Percentiles rank a stretch among this genome's conserved stretches.
These are phyloP conservation scores for Parsonsia alboflavescens DNA, from an alignment of 257 asterid genomes.

Conservation along the genomic window DNA sequence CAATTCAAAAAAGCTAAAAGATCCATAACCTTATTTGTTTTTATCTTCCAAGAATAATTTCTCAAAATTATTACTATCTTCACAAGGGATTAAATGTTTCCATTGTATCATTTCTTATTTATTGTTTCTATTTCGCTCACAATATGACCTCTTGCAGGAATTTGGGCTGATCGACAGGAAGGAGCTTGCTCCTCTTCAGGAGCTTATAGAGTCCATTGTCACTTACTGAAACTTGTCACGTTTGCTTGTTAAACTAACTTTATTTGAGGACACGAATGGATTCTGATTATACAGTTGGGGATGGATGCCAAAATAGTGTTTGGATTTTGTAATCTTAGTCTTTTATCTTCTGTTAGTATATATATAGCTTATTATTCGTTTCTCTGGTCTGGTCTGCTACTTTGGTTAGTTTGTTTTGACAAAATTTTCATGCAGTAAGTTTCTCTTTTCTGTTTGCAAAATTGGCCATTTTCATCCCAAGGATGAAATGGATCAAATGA, in stretches of 20 bases:
- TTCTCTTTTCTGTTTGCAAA: neutral
- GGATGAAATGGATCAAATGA: neutral
- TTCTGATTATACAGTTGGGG: neutral
- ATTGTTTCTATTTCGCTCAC: neutral
- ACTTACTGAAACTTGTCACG: conserved; percentile 35
- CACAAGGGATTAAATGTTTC: neutral
- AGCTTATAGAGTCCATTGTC: conserved; percentile 72
- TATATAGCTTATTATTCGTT: neutral
- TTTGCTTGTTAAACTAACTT: conserved; percentile 3
- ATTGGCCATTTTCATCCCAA: neutral
- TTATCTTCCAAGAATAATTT: no score
- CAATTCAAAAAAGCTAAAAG: neutral
- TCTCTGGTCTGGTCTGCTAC: neutral
- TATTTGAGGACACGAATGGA: neutral
- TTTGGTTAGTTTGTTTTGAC: neutral
- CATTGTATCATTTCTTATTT: neutral
- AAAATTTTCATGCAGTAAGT: neutral
- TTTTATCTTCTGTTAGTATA: neutral
- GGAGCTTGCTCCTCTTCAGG: conserved; percentile 90
- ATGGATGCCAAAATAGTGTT: neutral
- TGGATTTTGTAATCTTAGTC: neutral
- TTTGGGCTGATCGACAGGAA: conserved; percentile 76
- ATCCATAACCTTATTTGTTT: neutral
- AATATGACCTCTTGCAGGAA: conserved; percentile 49
- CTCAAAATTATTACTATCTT: neutral